Conservation (phyloP, 257 asterid species). For the Ilex asprella region DNA sequence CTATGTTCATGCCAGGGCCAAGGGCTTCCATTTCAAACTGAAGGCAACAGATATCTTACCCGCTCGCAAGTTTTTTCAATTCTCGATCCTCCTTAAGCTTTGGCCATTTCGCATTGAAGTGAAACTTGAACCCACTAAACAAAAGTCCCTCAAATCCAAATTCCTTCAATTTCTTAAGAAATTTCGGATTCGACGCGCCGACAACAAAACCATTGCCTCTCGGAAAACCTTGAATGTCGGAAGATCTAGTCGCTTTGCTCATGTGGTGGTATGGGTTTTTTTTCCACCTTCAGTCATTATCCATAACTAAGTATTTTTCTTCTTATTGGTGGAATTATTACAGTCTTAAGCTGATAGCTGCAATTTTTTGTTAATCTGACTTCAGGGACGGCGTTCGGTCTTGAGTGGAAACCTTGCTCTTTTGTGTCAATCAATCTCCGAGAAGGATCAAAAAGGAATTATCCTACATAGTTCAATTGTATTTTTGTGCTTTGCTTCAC, state of each 20-base stretch:
- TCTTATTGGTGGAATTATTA: too few species aligned
- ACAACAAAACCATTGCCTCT: neutral
- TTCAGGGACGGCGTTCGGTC: neutral
- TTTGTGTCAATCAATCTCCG: slow-evolving; percentile 3
- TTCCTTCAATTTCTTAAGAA: slow-evolving; percentile 12
- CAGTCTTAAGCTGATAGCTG: too few species aligned
- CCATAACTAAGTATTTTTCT: too few species aligned
- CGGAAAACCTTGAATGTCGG: neutral
- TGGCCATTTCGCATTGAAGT: slow-evolving; percentile 14
- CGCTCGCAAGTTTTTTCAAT: slow-evolving; percentile 16
- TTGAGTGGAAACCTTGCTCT: neutral
- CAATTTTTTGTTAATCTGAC: too few species aligned
- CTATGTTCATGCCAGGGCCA: slow-evolving; percentile 30
- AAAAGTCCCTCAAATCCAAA: slow-evolving; percentile 15
- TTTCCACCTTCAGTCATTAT: too few species aligned
- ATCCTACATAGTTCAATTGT: neutral
- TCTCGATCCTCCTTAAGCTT: slow-evolving; percentile 6
- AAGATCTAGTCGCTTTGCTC: neutral
- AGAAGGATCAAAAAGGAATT: slow-evolving; percentile 1
- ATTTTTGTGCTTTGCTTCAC: slow-evolving; percentile 1
- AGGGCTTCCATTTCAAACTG: slow-evolving; percentile 23
- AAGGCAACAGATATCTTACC: slow-evolving; percentile 21
- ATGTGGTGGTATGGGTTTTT: slow-evolving; percentile 10
- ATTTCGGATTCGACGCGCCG: neutral
- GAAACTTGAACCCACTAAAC: slow-evolving; percentile 18